These are phyloP conservation scores for Ustilago hordei DNA, from an alignment of 1,284 basidiomycete species.

Conservation along the genomic window DNA sequence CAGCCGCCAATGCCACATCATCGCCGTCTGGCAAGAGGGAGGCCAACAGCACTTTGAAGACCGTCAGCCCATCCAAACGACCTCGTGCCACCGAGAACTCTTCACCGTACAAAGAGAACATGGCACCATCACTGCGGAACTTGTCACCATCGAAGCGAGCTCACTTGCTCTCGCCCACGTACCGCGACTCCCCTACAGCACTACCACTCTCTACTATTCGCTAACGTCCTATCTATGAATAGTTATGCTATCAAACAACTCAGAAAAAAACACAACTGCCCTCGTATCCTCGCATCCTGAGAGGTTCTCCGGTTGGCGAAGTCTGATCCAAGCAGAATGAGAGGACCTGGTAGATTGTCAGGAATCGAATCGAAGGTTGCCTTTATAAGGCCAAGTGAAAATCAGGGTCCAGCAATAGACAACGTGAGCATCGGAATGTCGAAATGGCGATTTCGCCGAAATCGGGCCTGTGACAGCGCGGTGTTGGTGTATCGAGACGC, in stretches of 20 bases:
- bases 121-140: slow-evolving; percentile 8
- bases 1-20: neutral
- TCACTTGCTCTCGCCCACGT: slow-evolving; percentile 16
- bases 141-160: slow-evolving; percentile 37
- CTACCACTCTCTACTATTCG: slow-evolving; percentile 35
- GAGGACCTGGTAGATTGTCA: neutral
- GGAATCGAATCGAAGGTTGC: neutral
- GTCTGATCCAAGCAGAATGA: neutral
- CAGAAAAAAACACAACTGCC: no score
- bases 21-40: slow-evolving; percentile 32
- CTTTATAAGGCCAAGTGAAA: neutral
- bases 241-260: neutral
- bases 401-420: neutral
- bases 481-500: slow-evolving; percentile 22
- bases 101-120: slow-evolving; percentile 38
- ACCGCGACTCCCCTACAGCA: slow-evolving; percentile 32
- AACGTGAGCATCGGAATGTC: slow-evolving; percentile 4
- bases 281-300: neutral
- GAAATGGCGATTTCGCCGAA: slow-evolving; percentile 31
- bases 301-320: neutral
- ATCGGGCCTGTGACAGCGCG: slow-evolving; percentile 19
- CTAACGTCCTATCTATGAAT: slow-evolving; percentile 4
- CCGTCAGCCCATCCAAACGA: slow-evolving; percentile 30
- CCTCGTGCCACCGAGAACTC: slow-evolving; percentile 10
- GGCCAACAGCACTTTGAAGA: neutral